Evolutionary conservation across 2,329 filamentous ascomycete genomes (phyloP).

Genomic region (Verticillium longisporum): DNA sequence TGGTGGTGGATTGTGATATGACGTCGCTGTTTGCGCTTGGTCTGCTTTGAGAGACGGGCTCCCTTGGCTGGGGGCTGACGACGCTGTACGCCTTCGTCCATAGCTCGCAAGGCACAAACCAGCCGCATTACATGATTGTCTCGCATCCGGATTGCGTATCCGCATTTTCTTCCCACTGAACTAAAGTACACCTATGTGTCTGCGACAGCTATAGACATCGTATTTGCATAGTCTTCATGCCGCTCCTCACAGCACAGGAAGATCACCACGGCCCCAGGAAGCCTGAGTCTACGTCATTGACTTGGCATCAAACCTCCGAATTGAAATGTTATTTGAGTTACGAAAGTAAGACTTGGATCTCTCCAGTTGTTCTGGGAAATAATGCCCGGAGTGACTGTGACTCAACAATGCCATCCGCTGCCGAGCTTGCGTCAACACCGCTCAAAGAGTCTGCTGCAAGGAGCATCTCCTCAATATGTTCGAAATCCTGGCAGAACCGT

Average conservation of each 20-base stretch:
- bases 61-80: not conserved
- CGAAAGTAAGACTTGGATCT: slow-evolving; percentile 53
- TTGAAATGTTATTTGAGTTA: slow-evolving; percentile 17
- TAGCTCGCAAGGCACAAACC: not conserved
- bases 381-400: slow-evolving; percentile 29
- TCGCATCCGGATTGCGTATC: too few species aligned
- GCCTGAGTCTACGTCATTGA: too few species aligned
- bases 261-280: too few species aligned
- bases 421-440: slow-evolving; percentile 16
- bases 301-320: too few species aligned
- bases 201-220: too few species aligned
- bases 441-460: slow-evolving; percentile 30
- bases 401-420: slow-evolving; percentile 17
- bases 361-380: slow-evolving; percentile 53
- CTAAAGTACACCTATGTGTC: too few species aligned
- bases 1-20: not conserved
- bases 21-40: not conserved
- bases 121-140: too few species aligned
- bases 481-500: slow-evolving; percentile 81
- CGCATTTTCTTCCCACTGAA: too few species aligned
- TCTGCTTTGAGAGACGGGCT: not conserved
- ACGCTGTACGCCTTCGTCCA: not conserved
- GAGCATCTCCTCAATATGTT: slow-evolving; percentile 45
- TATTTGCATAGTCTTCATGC: too few species aligned
- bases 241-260: too few species aligned